phyloP scores from a whole-genome alignment of 345 rosid species.

The Citrus unshiu region DNA sequence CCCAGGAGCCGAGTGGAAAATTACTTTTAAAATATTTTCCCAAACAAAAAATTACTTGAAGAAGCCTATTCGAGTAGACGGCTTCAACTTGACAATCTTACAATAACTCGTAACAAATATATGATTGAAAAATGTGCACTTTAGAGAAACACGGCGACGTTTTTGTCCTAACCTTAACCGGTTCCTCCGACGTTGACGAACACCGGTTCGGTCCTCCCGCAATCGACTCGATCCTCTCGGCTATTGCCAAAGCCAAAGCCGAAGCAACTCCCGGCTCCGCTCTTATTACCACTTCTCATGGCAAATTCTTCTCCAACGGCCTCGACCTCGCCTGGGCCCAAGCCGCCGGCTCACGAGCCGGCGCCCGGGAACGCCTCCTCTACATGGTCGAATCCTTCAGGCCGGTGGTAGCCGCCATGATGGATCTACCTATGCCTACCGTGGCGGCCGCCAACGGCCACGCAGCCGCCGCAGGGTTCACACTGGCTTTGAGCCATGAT shows the following conservation, averaged over 20 bases:
- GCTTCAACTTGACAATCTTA: too few relatives aligned
- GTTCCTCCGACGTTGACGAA: constrained; percentile 33
- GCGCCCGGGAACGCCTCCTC: constrained; percentile 36
- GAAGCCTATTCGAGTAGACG: too few relatives aligned
- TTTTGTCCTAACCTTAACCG: constrained; percentile 68
- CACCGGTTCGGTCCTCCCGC: constrained; percentile 55
- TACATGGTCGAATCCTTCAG: constrained; percentile 47
- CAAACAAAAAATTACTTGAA: too few relatives aligned
- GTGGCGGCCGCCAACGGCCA: constrained; percentile 81
- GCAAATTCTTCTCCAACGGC: constrained; percentile 86
- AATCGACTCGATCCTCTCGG: constrained; percentile 45
- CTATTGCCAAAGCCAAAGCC: constrained; percentile 49
- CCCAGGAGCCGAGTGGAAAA: too few relatives aligned
- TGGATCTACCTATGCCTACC: constrained; percentile 82
- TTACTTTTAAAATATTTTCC: too few relatives aligned
- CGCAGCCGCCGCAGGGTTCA: constrained; percentile 73
- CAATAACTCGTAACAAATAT: too few relatives aligned
- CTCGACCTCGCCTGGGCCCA: constrained; percentile 75
- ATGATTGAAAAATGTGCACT: constrained; percentile 46
- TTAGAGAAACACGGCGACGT: constrained; percentile 53
- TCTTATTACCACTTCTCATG: constrained; percentile 60
- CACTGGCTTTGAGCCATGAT: constrained; percentile 64
- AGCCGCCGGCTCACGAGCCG: constrained; percentile 41
- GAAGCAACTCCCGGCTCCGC: constrained; percentile 62
- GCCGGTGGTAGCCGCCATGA: constrained; percentile 47